Evolutionary conservation across 1,139 yeast species (phyloP).

Genomic region (Pichia sp.): DNA sequence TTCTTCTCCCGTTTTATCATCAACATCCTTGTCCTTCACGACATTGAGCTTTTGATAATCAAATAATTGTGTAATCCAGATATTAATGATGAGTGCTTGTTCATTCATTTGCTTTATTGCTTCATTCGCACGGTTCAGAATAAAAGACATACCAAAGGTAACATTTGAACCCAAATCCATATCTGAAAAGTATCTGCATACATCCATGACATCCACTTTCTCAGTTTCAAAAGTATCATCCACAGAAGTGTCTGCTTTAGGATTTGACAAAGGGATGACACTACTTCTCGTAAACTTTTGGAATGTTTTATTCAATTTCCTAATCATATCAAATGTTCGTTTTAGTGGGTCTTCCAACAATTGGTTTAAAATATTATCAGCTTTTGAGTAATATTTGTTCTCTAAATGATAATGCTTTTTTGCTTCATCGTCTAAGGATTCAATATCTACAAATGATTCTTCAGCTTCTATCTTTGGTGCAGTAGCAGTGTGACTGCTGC

Average conservation of each 20-base stretch:
- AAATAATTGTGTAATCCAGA: conserved; percentile 42
- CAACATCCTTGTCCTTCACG: conserved; percentile 29
- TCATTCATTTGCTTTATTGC: conserved; percentile 37
- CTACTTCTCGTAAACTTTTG: not conserved
- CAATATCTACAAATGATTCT: conserved; percentile 13
- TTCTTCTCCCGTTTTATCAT: conserved; percentile 57
- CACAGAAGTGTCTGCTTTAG: conserved; percentile 1
- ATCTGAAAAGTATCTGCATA: not conserved
- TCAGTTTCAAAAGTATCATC: conserved; percentile 2
- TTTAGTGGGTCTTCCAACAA: conserved; percentile 22
- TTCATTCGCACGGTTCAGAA: conserved; percentile 11
- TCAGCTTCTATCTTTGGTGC: conserved; percentile 9
- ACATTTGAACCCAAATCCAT: not conserved
- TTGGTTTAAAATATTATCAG: conserved; percentile 20
- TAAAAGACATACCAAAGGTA: conserved; percentile 10
- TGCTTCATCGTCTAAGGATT: conserved; percentile 14
- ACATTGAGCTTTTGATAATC: conserved; percentile 34
- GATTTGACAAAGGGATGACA: too few relatives aligned
- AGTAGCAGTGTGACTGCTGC: conserved; percentile 8
- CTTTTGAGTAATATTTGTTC: conserved; percentile 20
- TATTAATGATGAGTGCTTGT: conserved; percentile 51
- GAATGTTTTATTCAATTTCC: conserved; percentile 12
- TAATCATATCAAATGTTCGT: conserved; percentile 18
- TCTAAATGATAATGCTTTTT: conserved; percentile 18
- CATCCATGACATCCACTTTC: not conserved